Conservation (phyloP, 306 rosid species). For the Sesbania bispinosa region DNA sequence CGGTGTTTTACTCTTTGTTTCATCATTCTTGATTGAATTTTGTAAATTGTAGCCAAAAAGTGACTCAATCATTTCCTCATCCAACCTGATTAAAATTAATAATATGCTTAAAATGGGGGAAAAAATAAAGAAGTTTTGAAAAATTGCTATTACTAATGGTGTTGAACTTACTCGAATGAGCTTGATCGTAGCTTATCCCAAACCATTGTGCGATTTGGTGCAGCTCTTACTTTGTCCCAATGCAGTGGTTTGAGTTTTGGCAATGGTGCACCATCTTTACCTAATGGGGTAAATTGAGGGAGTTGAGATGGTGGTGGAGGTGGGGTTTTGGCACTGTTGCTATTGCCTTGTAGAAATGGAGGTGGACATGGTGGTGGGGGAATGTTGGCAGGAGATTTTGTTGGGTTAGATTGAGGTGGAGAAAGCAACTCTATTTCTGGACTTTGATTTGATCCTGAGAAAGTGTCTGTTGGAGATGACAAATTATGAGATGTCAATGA, state of each 20-base stretch:
- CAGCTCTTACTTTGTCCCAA: conserved; percentile 99
- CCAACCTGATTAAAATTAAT: conserved; percentile 59
- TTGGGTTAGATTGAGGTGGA: conserved; percentile 20
- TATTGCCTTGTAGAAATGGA: conserved; percentile 39
- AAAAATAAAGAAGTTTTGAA: background rate
- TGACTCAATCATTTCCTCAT: conserved; percentile 98
- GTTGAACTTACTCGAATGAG: conserved; percentile 84
- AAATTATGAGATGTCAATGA: conserved; percentile 48
- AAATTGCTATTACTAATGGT: background rate
- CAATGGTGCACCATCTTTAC: conserved; percentile 76
- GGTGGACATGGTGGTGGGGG: conserved; percentile 94
- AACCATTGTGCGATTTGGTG: conserved; percentile 85
- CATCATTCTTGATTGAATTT: conserved; percentile 68
- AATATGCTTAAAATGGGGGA: background rate
- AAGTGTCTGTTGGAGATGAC: conserved; percentile 50
- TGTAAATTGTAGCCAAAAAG: conserved; percentile 93
- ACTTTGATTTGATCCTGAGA: conserved; percentile 39
- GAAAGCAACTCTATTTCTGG: conserved; percentile 33
- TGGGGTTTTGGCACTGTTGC: conserved; percentile 44
- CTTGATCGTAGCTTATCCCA: conserved; percentile 94
- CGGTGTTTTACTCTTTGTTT: conserved; percentile 78
- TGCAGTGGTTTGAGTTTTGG: conserved; percentile 96
- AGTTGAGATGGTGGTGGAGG: conserved; percentile 79
- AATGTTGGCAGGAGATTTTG: conserved; percentile 41
- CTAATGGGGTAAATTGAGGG: conserved; percentile 59